Evolutionary conservation across 1,284 basidiomycete species (phyloP).

Genomic region (Limonomyces culmigenus): DNA sequence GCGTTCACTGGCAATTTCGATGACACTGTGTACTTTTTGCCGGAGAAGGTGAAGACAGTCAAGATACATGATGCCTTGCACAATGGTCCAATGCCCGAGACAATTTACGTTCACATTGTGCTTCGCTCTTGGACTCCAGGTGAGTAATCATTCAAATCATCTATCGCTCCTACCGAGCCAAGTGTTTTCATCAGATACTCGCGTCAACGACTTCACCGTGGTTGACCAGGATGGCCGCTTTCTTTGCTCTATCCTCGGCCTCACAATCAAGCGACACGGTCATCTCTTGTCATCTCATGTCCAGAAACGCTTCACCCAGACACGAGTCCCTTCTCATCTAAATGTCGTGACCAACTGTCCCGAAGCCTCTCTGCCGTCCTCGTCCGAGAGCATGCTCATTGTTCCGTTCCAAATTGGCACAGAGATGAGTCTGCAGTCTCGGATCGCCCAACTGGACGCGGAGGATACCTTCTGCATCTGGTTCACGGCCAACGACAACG

Average conservation of each 20-base stretch:
- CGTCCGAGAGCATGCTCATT: too few species aligned
- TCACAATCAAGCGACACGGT: constrained; percentile 8
- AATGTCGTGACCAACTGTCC: too few species aligned
- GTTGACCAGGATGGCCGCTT: constrained; percentile 6
- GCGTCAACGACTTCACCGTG: constrained; percentile 8
- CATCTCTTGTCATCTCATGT: constrained; percentile 1
- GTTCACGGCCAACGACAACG: constrained; percentile 3
- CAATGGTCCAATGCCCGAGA: constrained; percentile 6
- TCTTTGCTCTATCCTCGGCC: constrained; percentile 7
- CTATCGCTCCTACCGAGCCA: background rate
- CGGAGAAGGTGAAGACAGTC: constrained; percentile 9
- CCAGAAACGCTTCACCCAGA: constrained; percentile 7
- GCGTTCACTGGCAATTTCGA: constrained; percentile 11
- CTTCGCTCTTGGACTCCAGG: constrained; percentile 12
- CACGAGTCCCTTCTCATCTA: too few species aligned
- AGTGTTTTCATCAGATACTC: constrained; percentile 3
- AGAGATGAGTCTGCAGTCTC: too few species aligned
- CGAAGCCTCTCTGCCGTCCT: too few species aligned
- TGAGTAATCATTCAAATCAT: constrained; percentile 4
- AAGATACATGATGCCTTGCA: constrained; percentile 8
- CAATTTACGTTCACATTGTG: constrained; percentile 8
- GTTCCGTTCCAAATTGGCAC: too few species aligned
- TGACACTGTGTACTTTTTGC: constrained; percentile 15
- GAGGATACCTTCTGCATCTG: too few species aligned
- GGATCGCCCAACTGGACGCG: too few species aligned